Conservation (phyloP, 2,329 filamentous ascomycete species). For the Fusarium domesticum region DNA sequence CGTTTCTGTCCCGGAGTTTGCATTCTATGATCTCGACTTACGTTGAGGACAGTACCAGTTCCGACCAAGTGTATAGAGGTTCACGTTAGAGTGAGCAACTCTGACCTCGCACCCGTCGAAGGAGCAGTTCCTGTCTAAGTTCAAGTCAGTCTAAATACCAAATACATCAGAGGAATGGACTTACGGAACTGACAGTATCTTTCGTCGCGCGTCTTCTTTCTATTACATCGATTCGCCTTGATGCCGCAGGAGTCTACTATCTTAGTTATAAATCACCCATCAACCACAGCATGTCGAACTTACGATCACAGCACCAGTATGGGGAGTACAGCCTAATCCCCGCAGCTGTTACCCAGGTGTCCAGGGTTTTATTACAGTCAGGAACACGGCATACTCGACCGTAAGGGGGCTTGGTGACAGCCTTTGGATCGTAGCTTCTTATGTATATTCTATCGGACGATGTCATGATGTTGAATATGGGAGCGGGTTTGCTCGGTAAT, state of each 20-base stretch:
- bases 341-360: not conserved
- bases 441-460: not conserved
- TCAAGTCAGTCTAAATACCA: not conserved
- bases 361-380: not conserved
- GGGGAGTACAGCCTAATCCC: not conserved
- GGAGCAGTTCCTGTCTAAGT: conserved; percentile 6
- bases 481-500: too few relatives aligned
- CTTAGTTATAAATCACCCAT: not conserved
- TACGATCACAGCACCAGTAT: not conserved
- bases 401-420: not conserved
- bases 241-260: not conserved
- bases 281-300: not conserved
- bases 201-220: not conserved
- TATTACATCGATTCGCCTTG: not conserved
- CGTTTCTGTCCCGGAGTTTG: too few relatives aligned
- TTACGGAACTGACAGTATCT: not conserved
- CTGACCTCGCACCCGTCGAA: not conserved
- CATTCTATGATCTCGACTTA: too few relatives aligned
- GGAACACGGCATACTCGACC: not conserved
- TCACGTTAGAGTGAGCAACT: conserved; percentile 3
- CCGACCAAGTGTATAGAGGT: not conserved
- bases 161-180: not conserved
- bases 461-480: too few relatives aligned
- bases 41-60: conserved; percentile 11
- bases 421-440: not conserved